phyloP scores from a whole-genome alignment of 2,329 filamentous ascomycete genomes.

The Phaeosphaeriaceae sp. region DNA sequence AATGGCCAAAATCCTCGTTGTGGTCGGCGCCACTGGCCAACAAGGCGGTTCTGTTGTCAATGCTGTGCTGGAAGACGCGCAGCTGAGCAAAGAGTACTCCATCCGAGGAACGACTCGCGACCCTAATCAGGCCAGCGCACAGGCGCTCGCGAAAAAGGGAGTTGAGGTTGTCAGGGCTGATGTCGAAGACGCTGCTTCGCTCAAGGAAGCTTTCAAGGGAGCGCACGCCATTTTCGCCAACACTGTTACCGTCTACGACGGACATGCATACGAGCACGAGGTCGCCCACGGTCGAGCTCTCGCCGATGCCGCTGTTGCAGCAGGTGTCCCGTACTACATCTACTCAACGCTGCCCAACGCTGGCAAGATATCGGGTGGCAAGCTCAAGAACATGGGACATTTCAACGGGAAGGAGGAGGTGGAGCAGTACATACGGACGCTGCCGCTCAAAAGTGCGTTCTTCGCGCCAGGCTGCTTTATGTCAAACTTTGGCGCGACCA shows the following conservation, averaged over 20 bases:
- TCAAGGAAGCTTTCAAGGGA: slow-evolving; percentile 50
- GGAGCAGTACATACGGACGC: slow-evolving; percentile 33
- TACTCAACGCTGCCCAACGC: slow-evolving; percentile 49
- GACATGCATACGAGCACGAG: slow-evolving; percentile 28
- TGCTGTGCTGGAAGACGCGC: slow-evolving; percentile 51
- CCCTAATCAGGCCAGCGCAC: slow-evolving; percentile 40
- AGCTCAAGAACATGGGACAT: slow-evolving; percentile 42
- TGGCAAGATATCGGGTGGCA: slow-evolving; percentile 42
- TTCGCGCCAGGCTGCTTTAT: slow-evolving; percentile 15
- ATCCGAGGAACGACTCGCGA: slow-evolving; percentile 59
- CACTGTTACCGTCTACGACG: slow-evolving; percentile 39
- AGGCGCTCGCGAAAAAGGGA: slow-evolving; percentile 35
- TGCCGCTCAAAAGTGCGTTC: slow-evolving; percentile 38
- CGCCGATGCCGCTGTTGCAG: slow-evolving; percentile 46
- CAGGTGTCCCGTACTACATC: slow-evolving; percentile 49
- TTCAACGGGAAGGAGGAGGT: slow-evolving; percentile 53
- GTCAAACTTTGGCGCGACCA: slow-evolving; percentile 17
- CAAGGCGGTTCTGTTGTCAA: slow-evolving; percentile 58
- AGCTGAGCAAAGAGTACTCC: slow-evolving; percentile 53
- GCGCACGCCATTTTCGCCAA: slow-evolving; percentile 57
- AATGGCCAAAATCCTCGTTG: slow-evolving; percentile 26
- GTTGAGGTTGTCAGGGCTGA: slow-evolving; percentile 52
- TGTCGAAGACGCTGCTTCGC: slow-evolving; percentile 44
- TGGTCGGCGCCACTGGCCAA: slow-evolving; percentile 60
- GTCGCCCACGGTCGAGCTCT: slow-evolving; percentile 41